Percentiles rank a stretch among this genome's conserved stretches.
Conservation (phyloP, 108 stramenopile species). For the Skeletonema menzelii region DNA sequence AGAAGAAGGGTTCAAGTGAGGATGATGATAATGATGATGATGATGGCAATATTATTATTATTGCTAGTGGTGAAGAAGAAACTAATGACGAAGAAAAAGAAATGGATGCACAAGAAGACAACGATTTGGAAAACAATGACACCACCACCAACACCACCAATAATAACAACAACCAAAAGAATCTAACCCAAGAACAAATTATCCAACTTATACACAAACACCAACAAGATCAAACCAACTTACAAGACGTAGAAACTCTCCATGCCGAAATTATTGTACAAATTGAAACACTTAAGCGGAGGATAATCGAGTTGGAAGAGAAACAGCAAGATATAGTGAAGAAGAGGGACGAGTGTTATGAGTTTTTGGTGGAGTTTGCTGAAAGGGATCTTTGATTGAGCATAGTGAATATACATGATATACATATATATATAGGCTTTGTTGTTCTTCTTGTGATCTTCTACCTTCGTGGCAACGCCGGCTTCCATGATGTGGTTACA, state of each 20-base stretch:
- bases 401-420: too few relatives aligned
- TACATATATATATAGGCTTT: too few relatives aligned
- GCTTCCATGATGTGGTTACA: too few relatives aligned
- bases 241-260: neutral
- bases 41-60: neutral
- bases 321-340: slow-evolving; percentile 1
- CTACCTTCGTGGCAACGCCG: too few relatives aligned
- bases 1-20: neutral
- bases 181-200: neutral
- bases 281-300: neutral
- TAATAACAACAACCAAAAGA: neutral
- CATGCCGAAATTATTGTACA: neutral
- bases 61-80: neutral
- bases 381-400: neutral
- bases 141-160: too few relatives aligned
- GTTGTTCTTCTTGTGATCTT: too few relatives aligned
- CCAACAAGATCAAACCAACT: neutral
- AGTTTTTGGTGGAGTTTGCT: slow-evolving; percentile 5
- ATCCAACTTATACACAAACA: neutral
- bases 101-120: neutral
- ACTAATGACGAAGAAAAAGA: neutral
- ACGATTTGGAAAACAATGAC: neutral
- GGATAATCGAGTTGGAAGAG: neutral
- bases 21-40: neutral
- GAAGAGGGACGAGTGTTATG: slow-evolving; percentile 1